A percentile compares a stretch with the other conserved stretches of the same genome.
These are phyloP conservation scores for Schizopora paradoxa DNA, from an alignment of 1,284 basidiomycete genomes.

Conservation along the genomic window DNA sequence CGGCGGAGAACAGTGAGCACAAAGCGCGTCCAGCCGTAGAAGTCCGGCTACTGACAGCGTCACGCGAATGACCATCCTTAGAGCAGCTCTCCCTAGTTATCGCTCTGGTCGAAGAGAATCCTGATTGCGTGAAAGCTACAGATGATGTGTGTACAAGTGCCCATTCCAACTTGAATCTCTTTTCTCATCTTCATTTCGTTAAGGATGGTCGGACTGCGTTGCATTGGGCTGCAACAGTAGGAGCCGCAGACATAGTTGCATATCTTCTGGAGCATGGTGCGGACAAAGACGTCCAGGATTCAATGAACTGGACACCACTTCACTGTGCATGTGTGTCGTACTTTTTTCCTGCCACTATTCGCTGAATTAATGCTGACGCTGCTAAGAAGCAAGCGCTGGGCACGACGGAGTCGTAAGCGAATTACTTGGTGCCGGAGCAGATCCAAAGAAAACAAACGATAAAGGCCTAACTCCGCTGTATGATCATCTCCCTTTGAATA, in stretches of 20 bases:
- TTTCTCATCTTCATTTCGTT: slow-evolving; percentile 1
- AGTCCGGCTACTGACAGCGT: no score
- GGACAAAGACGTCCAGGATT: slow-evolving; percentile 69
- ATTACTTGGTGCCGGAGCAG: slow-evolving; percentile 79
- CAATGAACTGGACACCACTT: slow-evolving; percentile 79
- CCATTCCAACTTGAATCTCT: slow-evolving; percentile 1
- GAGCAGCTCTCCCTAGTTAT: slow-evolving; percentile 75
- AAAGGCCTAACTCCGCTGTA: slow-evolving; percentile 87
- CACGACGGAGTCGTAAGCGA: slow-evolving; percentile 74
- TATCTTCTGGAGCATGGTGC: slow-evolving; percentile 71
- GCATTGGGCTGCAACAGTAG: slow-evolving; percentile 76
- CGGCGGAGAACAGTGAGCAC: slow-evolving; percentile 59
- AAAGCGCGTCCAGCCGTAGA: no score
- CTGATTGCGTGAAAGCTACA: slow-evolving; percentile 57
- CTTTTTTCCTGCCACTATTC: not conserved
- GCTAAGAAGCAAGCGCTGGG: slow-evolving; percentile 67
- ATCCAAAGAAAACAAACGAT: slow-evolving; percentile 76
- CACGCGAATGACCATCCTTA: slow-evolving; percentile 27
- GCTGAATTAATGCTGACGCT: slow-evolving; percentile 2
- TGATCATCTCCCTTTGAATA: slow-evolving; percentile 28
- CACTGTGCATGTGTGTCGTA: slow-evolving; percentile 74
- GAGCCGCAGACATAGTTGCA: slow-evolving; percentile 63
- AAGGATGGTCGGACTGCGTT: slow-evolving; percentile 87
- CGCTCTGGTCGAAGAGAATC: slow-evolving; percentile 63
- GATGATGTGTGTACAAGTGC: slow-evolving; percentile 51